Evolutionary conservation across 768 basidiomycete genomes (phyloP), one percentile per base, ranked within the genome.

Genomic region (Tubosaeta brunneosetosa): DNA sequence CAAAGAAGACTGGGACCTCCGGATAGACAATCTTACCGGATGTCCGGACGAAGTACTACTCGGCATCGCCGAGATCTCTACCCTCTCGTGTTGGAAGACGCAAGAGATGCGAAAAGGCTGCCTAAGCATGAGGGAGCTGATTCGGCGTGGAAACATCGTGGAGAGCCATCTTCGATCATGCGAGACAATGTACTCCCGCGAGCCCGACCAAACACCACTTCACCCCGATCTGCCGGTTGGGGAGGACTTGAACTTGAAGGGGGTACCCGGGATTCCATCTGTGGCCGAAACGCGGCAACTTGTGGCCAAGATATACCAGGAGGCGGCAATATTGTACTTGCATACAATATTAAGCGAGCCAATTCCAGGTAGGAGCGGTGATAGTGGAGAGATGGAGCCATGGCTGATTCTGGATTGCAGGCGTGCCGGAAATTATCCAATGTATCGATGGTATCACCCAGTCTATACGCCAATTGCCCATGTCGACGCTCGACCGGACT

Each of bases 31-130:
- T 43, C 68, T 91, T 54, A 84, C 81, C 22, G 89, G 89, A 27
- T 91, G 88, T 72, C 84, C 89, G 3, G 86, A 92, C 61, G 86
- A 86, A 60, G 85, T 82, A 9, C 69, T 91, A 64, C 78, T 91
- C 54, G 86, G 82, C 34, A 78, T 91, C 54, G 88, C 83, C 22
- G 88, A 91, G 63, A 77, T 81, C 19, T 83, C 85, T n/a, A 75
- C 77, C 7, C 77, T 92, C 29, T 81, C 85, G 5, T 78, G 83
- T 58, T 91, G 90, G 89, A 91, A 90, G 67, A 66, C 73, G 22
- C 73, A 76, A 45, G 83, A 90, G 64, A 72, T 77, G 51, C 79
- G 75, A 47, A 82, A 82, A 52, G 83, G 83, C 41, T 78, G 80
- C 33, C 73, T 92, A 54, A 90, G 87, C 68, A 77, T 81, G 67